Evolutionary conservation across 2,329 filamentous ascomycete genomes (phyloP).

Genomic region (Neonectria faginata): DNA sequence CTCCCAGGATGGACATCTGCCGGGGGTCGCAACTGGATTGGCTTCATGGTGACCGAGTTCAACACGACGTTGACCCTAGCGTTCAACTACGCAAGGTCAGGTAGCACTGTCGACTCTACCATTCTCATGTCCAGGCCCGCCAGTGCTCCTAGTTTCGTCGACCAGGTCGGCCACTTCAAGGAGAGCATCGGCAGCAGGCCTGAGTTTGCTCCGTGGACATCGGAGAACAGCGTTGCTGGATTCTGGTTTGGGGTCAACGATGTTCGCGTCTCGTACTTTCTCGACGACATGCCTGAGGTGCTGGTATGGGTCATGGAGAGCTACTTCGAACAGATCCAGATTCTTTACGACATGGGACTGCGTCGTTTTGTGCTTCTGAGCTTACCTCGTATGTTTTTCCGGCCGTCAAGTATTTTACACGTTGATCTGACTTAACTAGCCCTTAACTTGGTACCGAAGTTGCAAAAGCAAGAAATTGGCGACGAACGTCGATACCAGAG

Average conservation of each 20-base stretch:
- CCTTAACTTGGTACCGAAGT: background rate
- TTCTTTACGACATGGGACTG: background rate
- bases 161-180: background rate
- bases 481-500: background rate
- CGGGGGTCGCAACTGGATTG: slow-evolving; percentile 11
- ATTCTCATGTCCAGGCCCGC: background rate
- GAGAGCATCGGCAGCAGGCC: background rate
- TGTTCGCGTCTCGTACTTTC: background rate
- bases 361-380: background rate
- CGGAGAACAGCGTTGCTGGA: background rate
- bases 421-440: background rate
- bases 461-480: background rate
- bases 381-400: background rate
- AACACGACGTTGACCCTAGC: slow-evolving; percentile 4
- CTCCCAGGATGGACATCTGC: slow-evolving; percentile 8
- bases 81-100: slow-evolving; percentile 6
- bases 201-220: background rate
- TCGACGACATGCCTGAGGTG: background rate
- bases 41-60: slow-evolving; percentile 15
- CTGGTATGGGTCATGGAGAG: background rate
- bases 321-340: background rate
- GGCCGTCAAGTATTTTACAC: too few relatives aligned
- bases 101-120: background rate
- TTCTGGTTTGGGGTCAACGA: slow-evolving; percentile 8
- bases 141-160: background rate